phyloP scores from a whole-genome alignment of 2,329 filamentous ascomycete genomes.

The Thermomyces lanuginosus region DNA sequence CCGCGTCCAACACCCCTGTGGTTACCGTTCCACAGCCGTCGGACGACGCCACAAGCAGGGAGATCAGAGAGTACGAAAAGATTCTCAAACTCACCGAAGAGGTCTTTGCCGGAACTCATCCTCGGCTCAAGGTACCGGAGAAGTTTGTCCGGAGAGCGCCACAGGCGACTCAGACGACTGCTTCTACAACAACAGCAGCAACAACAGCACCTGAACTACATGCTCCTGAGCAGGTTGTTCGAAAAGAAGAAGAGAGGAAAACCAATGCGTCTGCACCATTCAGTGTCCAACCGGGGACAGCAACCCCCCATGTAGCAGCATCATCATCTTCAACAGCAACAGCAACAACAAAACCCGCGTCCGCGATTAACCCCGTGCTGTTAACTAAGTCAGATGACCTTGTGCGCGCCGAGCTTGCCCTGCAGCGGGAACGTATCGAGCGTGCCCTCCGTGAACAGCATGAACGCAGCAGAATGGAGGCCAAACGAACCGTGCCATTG shows the following conservation, averaged over 20 bases:
- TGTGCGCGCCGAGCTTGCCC: constrained; percentile 62
- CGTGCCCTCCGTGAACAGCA: constrained; percentile 59
- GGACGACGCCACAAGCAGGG: constrained; percentile 24
- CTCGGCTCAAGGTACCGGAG: constrained; percentile 41
- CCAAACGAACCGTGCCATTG: constrained; percentile 33
- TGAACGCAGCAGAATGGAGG: constrained; percentile 42
- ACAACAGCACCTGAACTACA: constrained; percentile 10
- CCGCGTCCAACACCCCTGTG: constrained; percentile 10
- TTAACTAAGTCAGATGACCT: constrained; percentile 75
- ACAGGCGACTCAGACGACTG: constrained; percentile 18
- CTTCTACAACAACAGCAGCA: constrained; percentile 9
- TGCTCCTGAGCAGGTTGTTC: too few species aligned
- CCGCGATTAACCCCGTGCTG: constrained; percentile 65
- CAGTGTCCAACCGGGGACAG: constrained; percentile 7
- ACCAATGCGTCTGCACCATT: constrained; percentile 6
- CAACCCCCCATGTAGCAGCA: constrained; percentile 22
- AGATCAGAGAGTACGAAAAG: constrained; percentile 57
- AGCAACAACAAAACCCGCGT: constrained; percentile 41
- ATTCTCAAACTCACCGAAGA: constrained; percentile 67
- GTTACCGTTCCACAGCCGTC: constrained; percentile 16
- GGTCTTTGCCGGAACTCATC: constrained; percentile 56
- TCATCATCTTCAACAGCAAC: too few species aligned
- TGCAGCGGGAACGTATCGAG: constrained; percentile 71
- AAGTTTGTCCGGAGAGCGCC: constrained; percentile 32
- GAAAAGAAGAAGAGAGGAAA: too few species aligned